Percentiles rank a stretch among this genome's conserved stretches.
Conservation (phyloP, 768 basidiomycete genomes). For the Panaeolus cyanescens region DNA sequence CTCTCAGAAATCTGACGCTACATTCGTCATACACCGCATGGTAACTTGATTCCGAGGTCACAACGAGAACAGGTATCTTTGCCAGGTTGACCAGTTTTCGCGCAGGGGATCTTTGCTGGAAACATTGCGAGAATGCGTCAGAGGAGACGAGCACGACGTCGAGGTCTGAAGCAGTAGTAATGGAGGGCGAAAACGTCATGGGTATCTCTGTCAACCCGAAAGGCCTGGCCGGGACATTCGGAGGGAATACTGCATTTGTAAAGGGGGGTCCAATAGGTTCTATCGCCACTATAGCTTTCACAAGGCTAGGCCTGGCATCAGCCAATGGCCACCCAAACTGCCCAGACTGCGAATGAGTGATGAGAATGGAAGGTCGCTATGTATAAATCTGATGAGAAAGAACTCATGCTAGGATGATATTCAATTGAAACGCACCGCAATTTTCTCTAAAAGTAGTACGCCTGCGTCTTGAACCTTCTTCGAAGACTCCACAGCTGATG, state of each 20-base stretch:
- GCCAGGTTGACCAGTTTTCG: constrained; percentile 42
- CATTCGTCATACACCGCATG: constrained; percentile 51
- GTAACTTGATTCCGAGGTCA: constrained; percentile 53
- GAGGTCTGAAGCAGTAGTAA: constrained; percentile 40
- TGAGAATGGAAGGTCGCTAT: constrained; percentile 41
- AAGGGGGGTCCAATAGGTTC: constrained; percentile 57
- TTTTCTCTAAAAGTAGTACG: constrained; percentile 42
- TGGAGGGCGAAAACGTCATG: constrained; percentile 42
- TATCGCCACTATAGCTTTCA: constrained; percentile 49
- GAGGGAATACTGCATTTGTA: constrained; percentile 38
- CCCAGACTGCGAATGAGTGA: constrained; percentile 55
- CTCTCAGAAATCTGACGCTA: constrained; percentile 42
- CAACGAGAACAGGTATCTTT: constrained; percentile 44
- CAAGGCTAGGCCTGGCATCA: constrained; percentile 42
- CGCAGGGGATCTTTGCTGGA: constrained; percentile 44
- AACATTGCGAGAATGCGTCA: constrained; percentile 35
- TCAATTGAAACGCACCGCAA: constrained; percentile 50
- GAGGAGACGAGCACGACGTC: constrained; percentile 24
- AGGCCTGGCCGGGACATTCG: constrained; percentile 34
- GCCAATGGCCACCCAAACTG: constrained; percentile 50
- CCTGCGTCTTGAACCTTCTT: constrained; percentile 42
- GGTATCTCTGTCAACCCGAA: constrained; percentile 53
- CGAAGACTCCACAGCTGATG: constrained; percentile 34
- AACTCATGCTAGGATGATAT: no score
- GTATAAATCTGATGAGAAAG: not conserved